Conservation (phyloP, 108 stramenopile genomes). For the Cylindrotheca fusiformis region DNA sequence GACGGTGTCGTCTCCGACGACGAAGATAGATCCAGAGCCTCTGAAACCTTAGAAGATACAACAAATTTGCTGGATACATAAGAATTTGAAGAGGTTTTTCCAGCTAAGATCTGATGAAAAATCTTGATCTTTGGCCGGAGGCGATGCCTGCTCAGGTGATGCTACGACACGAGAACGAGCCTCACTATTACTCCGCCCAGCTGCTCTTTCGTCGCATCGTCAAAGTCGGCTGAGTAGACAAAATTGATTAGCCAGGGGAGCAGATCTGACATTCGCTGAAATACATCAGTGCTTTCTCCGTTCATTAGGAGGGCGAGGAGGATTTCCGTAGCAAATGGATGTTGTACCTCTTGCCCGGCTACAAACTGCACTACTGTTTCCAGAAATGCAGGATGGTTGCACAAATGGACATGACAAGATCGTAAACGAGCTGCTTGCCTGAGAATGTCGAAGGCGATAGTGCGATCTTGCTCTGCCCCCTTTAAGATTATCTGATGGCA, state of each 20-base stretch:
- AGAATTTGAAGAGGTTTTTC: no score
- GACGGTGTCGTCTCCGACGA: background rate
- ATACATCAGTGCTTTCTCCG: conserved; percentile 4
- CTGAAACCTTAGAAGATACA: no score
- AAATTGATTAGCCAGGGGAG: conserved; percentile 13
- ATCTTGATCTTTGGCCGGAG: background rate
- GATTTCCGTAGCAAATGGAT: conserved; percentile 16
- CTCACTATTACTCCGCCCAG: no score
- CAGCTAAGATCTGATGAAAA: no score
- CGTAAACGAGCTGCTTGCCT: conserved; percentile 8
- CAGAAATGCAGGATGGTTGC: conserved; percentile 1
- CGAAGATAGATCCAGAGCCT: no score
- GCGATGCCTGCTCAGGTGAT: no score
- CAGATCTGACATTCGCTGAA: background rate
- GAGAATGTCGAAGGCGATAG: conserved; percentile 6
- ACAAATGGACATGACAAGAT: background rate
- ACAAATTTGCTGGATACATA: no score
- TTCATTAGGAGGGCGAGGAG: conserved; percentile 16
- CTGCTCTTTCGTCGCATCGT: no score
- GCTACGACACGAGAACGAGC: no score
- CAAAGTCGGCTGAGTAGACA: no score
- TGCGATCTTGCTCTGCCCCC: conserved; percentile 9
- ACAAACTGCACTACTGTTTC: conserved; percentile 3
- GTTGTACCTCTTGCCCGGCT: background rate
- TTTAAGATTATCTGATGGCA: background rate